phyloP scores from a whole-genome alignment of 176 grass and related monocot genomes.

The Aegilops sharonensis region DNA sequence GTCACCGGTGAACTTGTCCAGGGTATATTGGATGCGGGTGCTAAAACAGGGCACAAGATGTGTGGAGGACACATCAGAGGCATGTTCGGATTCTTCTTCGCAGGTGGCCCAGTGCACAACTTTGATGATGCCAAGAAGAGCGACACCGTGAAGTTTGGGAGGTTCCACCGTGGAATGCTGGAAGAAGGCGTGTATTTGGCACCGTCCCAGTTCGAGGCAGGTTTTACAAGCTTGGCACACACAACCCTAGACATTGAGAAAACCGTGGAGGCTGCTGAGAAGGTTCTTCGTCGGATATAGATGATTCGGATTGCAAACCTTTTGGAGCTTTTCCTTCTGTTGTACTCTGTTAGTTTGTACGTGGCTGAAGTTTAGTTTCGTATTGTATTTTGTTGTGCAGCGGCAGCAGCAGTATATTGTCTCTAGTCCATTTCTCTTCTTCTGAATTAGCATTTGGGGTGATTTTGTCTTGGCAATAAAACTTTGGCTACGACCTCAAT shows the following conservation, averaged over 20 bases:
- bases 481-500: background rate
- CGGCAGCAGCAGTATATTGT: conserved; percentile 25
- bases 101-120: conserved; percentile 71
- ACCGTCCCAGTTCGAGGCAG: conserved; percentile 90
- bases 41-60: conserved; percentile 77
- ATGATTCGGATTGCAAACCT: background rate
- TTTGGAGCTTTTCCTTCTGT: conserved; percentile 5
- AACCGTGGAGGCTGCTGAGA: conserved; percentile 81
- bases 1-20: conserved; percentile 70
- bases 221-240: conserved; percentile 96
- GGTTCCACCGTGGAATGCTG: conserved; percentile 87
- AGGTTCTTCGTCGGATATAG: conserved; percentile 76
- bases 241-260: conserved; percentile 70
- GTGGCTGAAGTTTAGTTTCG: conserved; percentile 15
- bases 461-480: conserved; percentile 31
- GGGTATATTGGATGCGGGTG: conserved; percentile 72
- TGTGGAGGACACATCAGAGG: conserved; percentile 91
- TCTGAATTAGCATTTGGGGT: background rate
- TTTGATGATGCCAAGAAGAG: conserved; percentile 89
- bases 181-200: conserved; percentile 97
- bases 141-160: conserved; percentile 80
- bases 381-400: conserved; percentile 39
- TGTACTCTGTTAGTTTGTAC: conserved; percentile 35
- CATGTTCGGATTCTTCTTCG: conserved; percentile 96
- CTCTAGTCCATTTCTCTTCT: background rate